Base-by-base conservation (phyloP, 768 basidiomycete species). In the Gymnopilus dilepis region DNA sequence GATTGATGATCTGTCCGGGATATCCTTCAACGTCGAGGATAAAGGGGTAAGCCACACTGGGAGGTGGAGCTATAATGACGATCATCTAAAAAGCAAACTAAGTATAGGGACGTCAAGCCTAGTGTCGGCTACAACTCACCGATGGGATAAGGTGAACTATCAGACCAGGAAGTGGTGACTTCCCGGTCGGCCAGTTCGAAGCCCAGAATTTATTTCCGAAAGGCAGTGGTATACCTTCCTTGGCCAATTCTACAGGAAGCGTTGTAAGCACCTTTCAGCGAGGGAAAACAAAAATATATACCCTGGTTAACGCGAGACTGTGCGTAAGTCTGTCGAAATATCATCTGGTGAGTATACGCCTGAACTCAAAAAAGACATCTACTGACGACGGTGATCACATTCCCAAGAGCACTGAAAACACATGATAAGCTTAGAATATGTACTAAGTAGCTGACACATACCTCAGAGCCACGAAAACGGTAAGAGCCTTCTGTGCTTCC, bases 161-260 rank as follows among this genome's bases (percentile, higher is more conserved):
- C 3, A 86, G 76, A 0, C 84, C 86, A 0, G 85, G 84, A 24
- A 86, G 67, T 0, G 86, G 86, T 0, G 86, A 82, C 62, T 82
- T 82, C 6, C 84, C 83, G 1, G 82, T 83, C 0, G 84, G 84
- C 85, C 84, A 85, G 66, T 86, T 87, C 0, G 83, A 84, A 1
- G 86, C 86, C 85, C 84, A 86, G 65, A 87, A 84, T 24, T 70
- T 77, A 63, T 83, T 86, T 2, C 84, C 84, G 55, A 85, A 85
- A 0, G 85, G 85, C 0, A 87, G 76, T 11, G 85, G 85, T n/a
- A 87, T 74, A 1, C 86, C 86, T 67, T 86, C 86, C 61, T 87
- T 87, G 4, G 86, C 86, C 4, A 87, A 79, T 55, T 87, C 86
- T 82, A n/a, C 17, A 17, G 19, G 38, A 38, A 58, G 4, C 40